phyloP scores from a whole-genome alignment of 2,329 filamentous ascomycete species.

The Neonectria coccinea region DNA sequence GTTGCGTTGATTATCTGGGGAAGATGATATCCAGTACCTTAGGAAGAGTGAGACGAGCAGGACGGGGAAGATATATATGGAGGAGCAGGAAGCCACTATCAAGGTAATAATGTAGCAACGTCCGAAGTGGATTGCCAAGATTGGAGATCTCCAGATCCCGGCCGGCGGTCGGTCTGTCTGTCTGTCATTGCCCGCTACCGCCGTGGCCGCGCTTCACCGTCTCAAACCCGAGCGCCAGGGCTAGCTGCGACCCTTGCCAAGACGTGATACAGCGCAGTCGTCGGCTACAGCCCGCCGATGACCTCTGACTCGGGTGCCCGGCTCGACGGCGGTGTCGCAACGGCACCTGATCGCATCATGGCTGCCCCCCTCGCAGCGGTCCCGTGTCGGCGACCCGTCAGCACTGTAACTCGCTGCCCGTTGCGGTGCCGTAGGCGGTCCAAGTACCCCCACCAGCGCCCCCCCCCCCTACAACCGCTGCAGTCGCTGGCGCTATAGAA shows the following conservation, averaged over 20 bases:
- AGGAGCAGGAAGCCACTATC: not conserved
- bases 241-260: not conserved
- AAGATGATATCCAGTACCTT: not conserved
- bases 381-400: not conserved
- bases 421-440: not conserved
- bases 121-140: too few relatives aligned
- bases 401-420: not conserved
- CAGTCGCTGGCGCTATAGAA: conserved; percentile 15
- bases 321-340: too few relatives aligned
- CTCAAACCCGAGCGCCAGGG: not conserved
- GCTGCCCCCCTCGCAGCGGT: not conserved
- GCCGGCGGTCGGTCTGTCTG: not conserved
- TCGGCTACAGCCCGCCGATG: not conserved
- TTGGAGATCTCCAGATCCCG: not conserved
- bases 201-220: not conserved
- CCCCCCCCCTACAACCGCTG: conserved; percentile 14
- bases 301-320: not conserved
- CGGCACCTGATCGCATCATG: conserved; percentile 1
- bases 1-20: too few relatives aligned
- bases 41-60: not conserved
- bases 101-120: not conserved
- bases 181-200: too few relatives aligned
- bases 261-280: not conserved
- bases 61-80: not conserved
- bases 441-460: not conserved